A percentile compares a stretch with the other conserved stretches of the same genome.
Evolutionary conservation across 768 basidiomycete genomes (phyloP).

Genomic region (Agrocybe pediades): DNA sequence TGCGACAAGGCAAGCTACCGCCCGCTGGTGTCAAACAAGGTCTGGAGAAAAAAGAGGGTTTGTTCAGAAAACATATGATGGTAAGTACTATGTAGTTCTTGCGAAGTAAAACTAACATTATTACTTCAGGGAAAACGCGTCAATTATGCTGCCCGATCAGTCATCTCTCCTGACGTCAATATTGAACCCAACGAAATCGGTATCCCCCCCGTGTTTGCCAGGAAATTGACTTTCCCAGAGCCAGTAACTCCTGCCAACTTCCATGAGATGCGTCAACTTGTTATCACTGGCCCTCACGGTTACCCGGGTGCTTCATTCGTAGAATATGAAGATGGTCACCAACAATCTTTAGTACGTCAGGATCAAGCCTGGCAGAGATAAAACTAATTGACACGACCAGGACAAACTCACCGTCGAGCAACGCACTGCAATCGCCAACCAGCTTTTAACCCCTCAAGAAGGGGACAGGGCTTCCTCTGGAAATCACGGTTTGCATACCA

Average conservation of each 20-base stretch:
- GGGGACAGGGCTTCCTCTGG: slow-evolving; percentile 52
- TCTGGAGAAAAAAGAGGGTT: slow-evolving; percentile 97
- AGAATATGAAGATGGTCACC: slow-evolving; percentile 91
- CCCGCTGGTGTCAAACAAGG: slow-evolving; percentile 95
- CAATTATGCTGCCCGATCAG: slow-evolving; percentile 99
- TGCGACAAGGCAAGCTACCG: slow-evolving; percentile 86
- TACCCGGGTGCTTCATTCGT: slow-evolving; percentile 96
- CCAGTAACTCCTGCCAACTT: slow-evolving; percentile 93
- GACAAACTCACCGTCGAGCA: slow-evolving; percentile 87
- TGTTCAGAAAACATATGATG: slow-evolving; percentile 99
- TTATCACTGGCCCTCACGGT: slow-evolving; percentile 85
- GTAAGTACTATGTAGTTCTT: slow-evolving; percentile 41
- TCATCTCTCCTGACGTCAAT: slow-evolving; percentile 98
- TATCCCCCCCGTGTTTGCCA: slow-evolving; percentile 95
- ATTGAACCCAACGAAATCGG: slow-evolving; percentile 99
- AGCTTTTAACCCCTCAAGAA: slow-evolving; percentile 89
- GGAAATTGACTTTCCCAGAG: slow-evolving; percentile 96
- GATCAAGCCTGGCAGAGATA: background rate
- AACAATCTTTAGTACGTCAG: slow-evolving; percentile 74
- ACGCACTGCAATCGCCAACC: slow-evolving; percentile 93
- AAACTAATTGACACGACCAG: slow-evolving; percentile 38
- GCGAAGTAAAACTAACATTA: background rate
- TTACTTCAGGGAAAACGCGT: slow-evolving; percentile 89
- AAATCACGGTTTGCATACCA: slow-evolving; percentile 66
- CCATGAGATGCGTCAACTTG: slow-evolving; percentile 82